These are phyloP conservation scores for Phytophthora nicotianae DNA, from an alignment of 352 stramenopile genomes.

Conservation along the genomic window DNA sequence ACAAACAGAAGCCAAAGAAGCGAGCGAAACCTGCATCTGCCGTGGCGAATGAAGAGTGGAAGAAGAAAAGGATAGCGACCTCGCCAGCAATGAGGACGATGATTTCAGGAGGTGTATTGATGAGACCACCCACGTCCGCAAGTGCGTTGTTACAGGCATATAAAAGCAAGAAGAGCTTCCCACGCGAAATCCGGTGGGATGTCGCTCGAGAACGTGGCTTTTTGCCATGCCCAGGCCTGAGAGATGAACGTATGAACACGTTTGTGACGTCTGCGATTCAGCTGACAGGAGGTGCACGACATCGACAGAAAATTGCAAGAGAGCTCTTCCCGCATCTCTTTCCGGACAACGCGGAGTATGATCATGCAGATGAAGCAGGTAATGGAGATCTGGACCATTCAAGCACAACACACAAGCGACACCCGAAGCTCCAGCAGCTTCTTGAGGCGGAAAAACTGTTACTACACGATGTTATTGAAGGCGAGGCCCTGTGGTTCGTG, in stretches of 20 bases:
- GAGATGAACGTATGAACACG: constrained; percentile 53
- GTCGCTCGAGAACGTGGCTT: constrained; percentile 41
- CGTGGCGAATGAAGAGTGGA: constrained; percentile 6
- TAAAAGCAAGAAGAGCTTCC: constrained; percentile 53
- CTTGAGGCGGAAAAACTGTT: constrained; percentile 62
- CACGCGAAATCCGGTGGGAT: constrained; percentile 64
- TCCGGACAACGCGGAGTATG: constrained; percentile 19
- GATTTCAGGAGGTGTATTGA: constrained; percentile 10
- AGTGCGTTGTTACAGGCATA: constrained; percentile 26
- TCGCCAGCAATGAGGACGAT: constrained; percentile 9
- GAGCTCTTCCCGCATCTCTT: constrained; percentile 80
- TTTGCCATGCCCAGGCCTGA: constrained; percentile 69
- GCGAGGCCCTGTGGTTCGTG: constrained; percentile 78
- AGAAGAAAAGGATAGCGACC: constrained; percentile 32
- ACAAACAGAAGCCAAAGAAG: constrained; percentile 54
- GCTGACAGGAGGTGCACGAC: constrained; percentile 65
- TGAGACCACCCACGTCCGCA: constrained; percentile 20
- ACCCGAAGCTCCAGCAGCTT: constrained; percentile 39
- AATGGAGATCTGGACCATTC: constrained; percentile 6
- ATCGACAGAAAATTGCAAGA: constrained; percentile 66
- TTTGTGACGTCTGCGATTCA: constrained; percentile 68
- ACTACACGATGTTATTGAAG: constrained; percentile 76
- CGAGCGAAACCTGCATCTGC: constrained; percentile 18
- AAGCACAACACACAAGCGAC: constrained; percentile 20
- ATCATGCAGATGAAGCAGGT: constrained; percentile 14